phyloP scores from a whole-genome alignment of 2,329 filamentous ascomycete genomes.

The Monosporascus sp. region DNA sequence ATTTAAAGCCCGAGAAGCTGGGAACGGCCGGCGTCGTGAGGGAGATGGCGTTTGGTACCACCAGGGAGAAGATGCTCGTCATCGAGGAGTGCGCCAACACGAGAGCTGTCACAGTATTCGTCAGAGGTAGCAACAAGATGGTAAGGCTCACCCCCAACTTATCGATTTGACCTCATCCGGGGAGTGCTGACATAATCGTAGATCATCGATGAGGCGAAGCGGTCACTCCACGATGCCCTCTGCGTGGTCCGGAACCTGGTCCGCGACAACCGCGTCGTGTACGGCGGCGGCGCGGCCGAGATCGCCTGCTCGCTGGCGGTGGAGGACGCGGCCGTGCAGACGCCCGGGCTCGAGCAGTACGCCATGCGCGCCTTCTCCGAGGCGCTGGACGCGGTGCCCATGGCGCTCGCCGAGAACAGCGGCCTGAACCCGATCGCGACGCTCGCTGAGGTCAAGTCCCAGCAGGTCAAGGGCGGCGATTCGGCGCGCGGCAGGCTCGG shows the following conservation, averaged over 20 bases:
- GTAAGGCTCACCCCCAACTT: slow-evolving; percentile 42
- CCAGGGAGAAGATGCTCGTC: slow-evolving; percentile 97
- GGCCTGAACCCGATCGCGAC: slow-evolving; percentile 95
- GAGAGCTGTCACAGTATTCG: slow-evolving; percentile 90
- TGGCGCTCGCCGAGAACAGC: slow-evolving; percentile 96
- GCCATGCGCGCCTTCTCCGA: slow-evolving; percentile 98
- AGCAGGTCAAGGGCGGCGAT: slow-evolving; percentile 74
- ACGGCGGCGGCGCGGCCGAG: slow-evolving; percentile 93
- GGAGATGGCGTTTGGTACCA: slow-evolving; percentile 96
- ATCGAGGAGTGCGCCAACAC: slow-evolving; percentile 99
- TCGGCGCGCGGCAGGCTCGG: slow-evolving; percentile 61
- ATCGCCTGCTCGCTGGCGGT: slow-evolving; percentile 96
- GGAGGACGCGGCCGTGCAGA: slow-evolving; percentile 91
- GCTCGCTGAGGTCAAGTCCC: slow-evolving; percentile 88
- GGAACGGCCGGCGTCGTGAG: slow-evolving; percentile 84
- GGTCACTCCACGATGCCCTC: slow-evolving; percentile 92
- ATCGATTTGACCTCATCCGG: slow-evolving; percentile 1
- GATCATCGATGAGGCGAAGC: slow-evolving; percentile 99
- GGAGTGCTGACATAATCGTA: slow-evolving; percentile 30
- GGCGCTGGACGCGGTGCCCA: slow-evolving; percentile 86
- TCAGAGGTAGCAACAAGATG: slow-evolving; percentile 99
- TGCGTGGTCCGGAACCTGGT: slow-evolving; percentile 97
- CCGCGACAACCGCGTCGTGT: slow-evolving; percentile 92
- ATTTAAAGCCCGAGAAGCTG: slow-evolving; percentile 85
- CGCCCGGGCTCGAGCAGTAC: slow-evolving; percentile 95